Evolutionary conservation across 352 stramenopile species (phyloP).

Genomic region (Globisporangium viniferum): DNA sequence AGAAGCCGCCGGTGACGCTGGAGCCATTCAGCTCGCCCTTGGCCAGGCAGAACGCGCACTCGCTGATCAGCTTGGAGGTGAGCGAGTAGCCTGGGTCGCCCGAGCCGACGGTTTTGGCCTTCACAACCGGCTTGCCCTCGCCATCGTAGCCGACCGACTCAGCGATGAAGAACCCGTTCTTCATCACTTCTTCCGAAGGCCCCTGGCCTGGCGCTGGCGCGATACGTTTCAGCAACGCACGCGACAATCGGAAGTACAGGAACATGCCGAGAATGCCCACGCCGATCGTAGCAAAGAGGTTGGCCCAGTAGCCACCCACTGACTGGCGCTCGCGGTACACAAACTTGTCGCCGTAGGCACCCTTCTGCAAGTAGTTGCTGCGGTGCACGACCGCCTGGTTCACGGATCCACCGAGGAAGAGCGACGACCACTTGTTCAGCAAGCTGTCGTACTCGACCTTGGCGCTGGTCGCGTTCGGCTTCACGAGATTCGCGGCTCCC

Average conservation of each 20-base stretch:
- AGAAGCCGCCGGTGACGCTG: slow-evolving; percentile 42
- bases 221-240: slow-evolving; percentile 55
- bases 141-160: slow-evolving; percentile 44
- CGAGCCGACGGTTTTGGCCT: slow-evolving; percentile 32
- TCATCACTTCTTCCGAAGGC: slow-evolving; percentile 75
- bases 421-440: slow-evolving; percentile 52
- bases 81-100: slow-evolving; percentile 63
- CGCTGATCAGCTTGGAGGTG: slow-evolving; percentile 50
- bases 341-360: slow-evolving; percentile 58
- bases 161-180: slow-evolving; percentile 69
- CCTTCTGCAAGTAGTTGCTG: slow-evolving; percentile 54
- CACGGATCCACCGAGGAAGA: slow-evolving; percentile 77
- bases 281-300: slow-evolving; percentile 1
- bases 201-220: slow-evolving; percentile 76
- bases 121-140: slow-evolving; percentile 38
- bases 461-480: slow-evolving; percentile 32
- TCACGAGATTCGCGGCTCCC: slow-evolving; percentile 23
- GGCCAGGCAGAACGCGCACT: slow-evolving; percentile 56
- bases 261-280: slow-evolving; percentile 29
- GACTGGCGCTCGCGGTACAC: slow-evolving; percentile 64
- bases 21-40: slow-evolving; percentile 37
- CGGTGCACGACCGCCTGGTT: slow-evolving; percentile 84
- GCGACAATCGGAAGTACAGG: slow-evolving; percentile 62
- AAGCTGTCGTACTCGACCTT: slow-evolving; percentile 68
- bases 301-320: slow-evolving; percentile 33